A percentile compares a stretch with the other conserved stretches of the same genome.
These are phyloP conservation scores for Fusarium palustre DNA, from an alignment of 2,329 filamentous ascomycete species.

Conservation along the genomic window DNA sequence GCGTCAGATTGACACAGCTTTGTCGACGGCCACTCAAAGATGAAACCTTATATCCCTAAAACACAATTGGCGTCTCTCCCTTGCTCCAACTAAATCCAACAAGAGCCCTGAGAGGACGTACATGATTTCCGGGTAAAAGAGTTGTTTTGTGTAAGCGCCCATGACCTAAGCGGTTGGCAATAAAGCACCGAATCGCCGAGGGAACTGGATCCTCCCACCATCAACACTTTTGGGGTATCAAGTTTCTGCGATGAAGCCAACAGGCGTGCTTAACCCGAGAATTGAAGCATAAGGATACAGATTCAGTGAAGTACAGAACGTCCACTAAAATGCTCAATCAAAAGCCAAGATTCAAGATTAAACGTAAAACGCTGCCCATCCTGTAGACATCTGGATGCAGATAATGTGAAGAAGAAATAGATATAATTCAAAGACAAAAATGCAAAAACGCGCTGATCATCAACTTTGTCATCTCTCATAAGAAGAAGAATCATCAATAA, in stretches of 20 bases:
- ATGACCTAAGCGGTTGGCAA: slow-evolving; percentile 32
- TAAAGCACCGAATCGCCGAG: slow-evolving; percentile 25
- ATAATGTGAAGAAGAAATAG: slow-evolving; percentile 31
- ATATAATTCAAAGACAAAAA: slow-evolving; percentile 6
- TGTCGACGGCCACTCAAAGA: slow-evolving; percentile 28
- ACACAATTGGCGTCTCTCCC: slow-evolving; percentile 26
- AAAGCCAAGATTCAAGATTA: slow-evolving; percentile 36
- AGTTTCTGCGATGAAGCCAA: slow-evolving; percentile 49
- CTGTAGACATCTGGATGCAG: slow-evolving; percentile 21
- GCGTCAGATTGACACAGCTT: slow-evolving; percentile 17
- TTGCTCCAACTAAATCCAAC: slow-evolving; percentile 37
- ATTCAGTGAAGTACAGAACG: slow-evolving; percentile 12
- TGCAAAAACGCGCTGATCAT: slow-evolving; percentile 45
- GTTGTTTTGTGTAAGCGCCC: slow-evolving; percentile 35
- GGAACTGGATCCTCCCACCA: slow-evolving; percentile 40
- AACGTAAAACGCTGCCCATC: slow-evolving; percentile 17
- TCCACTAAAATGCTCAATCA: slow-evolving; percentile 23
- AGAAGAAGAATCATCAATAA: slow-evolving; percentile 45
- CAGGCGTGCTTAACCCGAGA: slow-evolving; percentile 44
- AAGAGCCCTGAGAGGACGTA: slow-evolving; percentile 27
- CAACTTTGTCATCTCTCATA: slow-evolving; percentile 49
- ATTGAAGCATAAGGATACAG: slow-evolving; percentile 43
- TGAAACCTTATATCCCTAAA: slow-evolving; percentile 26
- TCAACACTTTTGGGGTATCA: slow-evolving; percentile 54
- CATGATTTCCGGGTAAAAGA: slow-evolving; percentile 36